Evolutionary conservation across 164 flowering plant genomes (phyloP).

Genomic region (Nymphaea colorata): DNA sequence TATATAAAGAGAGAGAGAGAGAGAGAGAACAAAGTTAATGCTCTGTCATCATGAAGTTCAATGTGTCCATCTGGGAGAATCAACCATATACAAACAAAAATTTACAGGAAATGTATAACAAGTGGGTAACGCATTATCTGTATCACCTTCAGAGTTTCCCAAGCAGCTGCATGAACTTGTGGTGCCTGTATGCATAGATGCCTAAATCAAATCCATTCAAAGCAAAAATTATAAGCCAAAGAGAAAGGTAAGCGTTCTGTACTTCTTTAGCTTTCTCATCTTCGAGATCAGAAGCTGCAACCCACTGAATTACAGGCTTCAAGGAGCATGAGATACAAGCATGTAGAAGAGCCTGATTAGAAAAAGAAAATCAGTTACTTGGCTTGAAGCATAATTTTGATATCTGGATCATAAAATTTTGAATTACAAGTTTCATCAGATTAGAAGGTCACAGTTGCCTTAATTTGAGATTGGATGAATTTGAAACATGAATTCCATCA

Average conservation of each 20-base stretch:
- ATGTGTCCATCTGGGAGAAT: too few relatives aligned
- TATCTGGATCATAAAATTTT: too few relatives aligned
- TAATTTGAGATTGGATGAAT: too few relatives aligned
- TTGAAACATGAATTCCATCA: too few relatives aligned
- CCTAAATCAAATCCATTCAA: too few relatives aligned
- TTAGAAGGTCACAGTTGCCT: too few relatives aligned
- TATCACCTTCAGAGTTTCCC: constrained; percentile 70
- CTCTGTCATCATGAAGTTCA: constrained; percentile 1
- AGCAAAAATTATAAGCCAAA: not conserved
- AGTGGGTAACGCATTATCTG: not conserved
- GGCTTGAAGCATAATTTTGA: too few relatives aligned
- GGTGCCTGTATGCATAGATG: constrained; percentile 46
- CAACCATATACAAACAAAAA: too few relatives aligned
- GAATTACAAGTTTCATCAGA: too few relatives aligned
- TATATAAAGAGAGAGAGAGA: not conserved
- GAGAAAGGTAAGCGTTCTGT: constrained; percentile 2
- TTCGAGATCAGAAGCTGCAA: constrained; percentile 98
- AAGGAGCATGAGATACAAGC: constrained; percentile 85
- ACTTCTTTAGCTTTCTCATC: constrained; percentile 70
- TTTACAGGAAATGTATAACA: too few relatives aligned
- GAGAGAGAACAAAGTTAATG: not conserved
- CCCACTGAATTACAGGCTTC: constrained; percentile 85
- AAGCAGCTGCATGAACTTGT: constrained; percentile 82
- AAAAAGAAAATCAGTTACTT: not conserved
- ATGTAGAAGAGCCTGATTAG: constrained; percentile 89